Conservation (phyloP, 306 rosid genomes). For the Castanea crenata region DNA sequence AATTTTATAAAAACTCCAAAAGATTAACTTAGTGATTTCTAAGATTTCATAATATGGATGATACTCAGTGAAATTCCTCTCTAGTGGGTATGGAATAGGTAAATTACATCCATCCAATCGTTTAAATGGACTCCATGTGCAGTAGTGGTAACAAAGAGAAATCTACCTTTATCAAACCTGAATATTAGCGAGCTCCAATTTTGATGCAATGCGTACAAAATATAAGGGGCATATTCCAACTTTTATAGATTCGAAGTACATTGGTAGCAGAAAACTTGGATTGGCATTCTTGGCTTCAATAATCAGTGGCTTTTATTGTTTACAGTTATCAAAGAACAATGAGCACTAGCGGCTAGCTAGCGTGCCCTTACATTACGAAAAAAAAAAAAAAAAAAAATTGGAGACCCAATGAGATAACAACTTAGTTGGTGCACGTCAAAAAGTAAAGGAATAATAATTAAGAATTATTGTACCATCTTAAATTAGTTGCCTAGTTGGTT, state of each 20-base stretch:
- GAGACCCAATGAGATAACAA: neutral
- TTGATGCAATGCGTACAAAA: too few relatives aligned
- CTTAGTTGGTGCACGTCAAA: neutral
- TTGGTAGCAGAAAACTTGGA: neutral
- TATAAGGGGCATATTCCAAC: neutral
- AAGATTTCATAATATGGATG: too few relatives aligned
- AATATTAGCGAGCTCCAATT: too few relatives aligned
- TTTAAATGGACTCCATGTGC: too few relatives aligned
- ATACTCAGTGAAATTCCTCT: too few relatives aligned
- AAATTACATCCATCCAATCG: too few relatives aligned
- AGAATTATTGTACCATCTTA: neutral
- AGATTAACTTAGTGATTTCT: too few relatives aligned
- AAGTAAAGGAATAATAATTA: neutral
- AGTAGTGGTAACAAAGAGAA: too few relatives aligned
- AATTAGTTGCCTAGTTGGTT: neutral
- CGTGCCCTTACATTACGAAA: neutral
- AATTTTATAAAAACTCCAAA: too few relatives aligned
- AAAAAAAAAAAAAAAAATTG: too few relatives aligned
- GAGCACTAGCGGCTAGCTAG: too few relatives aligned
- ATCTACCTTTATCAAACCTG: too few relatives aligned
- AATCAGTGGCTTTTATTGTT: neutral
- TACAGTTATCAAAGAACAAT: neutral
- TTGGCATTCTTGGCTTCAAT: neutral
- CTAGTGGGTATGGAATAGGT: accelerated
- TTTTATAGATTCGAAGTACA: neutral